phyloP scores from a whole-genome alignment of 1,139 yeast genomes.

The Spencermartinsiella ligniputridi region DNA sequence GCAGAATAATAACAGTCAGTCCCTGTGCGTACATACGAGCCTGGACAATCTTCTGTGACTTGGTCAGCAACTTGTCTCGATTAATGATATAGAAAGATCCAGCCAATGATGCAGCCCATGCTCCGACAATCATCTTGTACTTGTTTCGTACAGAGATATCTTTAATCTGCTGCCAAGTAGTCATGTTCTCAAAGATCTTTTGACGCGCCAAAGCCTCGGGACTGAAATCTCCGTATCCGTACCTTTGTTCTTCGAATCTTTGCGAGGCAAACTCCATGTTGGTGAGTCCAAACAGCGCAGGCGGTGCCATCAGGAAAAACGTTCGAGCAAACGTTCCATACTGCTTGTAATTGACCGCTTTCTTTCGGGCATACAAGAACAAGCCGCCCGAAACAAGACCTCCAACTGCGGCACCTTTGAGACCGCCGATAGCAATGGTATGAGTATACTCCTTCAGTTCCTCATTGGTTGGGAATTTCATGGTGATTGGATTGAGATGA shows the following conservation, averaged over 20 bases:
- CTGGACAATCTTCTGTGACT: constrained; percentile 81
- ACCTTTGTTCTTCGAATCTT: constrained; percentile 26
- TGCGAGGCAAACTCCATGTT: constrained; percentile 34
- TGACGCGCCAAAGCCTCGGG: constrained; percentile 10
- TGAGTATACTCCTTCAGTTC: constrained; percentile 61
- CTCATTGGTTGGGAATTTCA: constrained; percentile 66
- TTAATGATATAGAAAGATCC: constrained; percentile 79
- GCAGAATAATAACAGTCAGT: constrained; percentile 40
- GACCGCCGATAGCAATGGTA: constrained; percentile 55
- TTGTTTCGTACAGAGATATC: constrained; percentile 44
- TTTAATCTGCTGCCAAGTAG: constrained; percentile 5
- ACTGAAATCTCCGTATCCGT: constrained; percentile 15
- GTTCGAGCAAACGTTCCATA: constrained; percentile 26
- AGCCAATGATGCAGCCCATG: constrained; percentile 84
- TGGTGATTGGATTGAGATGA: too few relatives aligned
- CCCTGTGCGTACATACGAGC: constrained; percentile 96
- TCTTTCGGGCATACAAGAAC: constrained; percentile 17
- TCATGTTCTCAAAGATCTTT: constrained; percentile 3
- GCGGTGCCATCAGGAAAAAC: constrained; percentile 29
- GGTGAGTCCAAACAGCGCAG: constrained; percentile 29
- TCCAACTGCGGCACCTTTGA: constrained; percentile 59
- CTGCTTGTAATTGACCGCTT: constrained; percentile 13
- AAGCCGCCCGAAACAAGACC: constrained; percentile 46
- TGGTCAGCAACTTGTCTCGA: constrained; percentile 71
- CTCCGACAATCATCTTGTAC: constrained; percentile 67